A percentile compares a stretch with the other conserved stretches of the same genome.
Conservation (phyloP, 2,329 filamentous ascomycete genomes). For the Xylaria sp. region DNA sequence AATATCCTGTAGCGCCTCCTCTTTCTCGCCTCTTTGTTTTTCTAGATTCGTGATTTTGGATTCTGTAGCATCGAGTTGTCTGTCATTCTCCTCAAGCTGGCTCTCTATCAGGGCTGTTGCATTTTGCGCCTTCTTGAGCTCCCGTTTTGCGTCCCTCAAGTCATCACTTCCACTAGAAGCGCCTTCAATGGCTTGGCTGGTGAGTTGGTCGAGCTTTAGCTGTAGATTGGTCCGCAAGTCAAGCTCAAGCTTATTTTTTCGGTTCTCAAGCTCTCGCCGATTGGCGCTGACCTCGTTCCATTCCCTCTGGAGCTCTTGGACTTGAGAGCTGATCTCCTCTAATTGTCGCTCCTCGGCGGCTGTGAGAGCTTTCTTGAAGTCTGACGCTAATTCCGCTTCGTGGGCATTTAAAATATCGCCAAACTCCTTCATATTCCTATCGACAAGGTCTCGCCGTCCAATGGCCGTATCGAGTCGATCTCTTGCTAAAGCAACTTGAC, state of each 20-base stretch:
- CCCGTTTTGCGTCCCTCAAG: conserved; percentile 81
- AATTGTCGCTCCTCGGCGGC: conserved; percentile 84
- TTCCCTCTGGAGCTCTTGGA: conserved; percentile 80
- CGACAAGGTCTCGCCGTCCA: conserved; percentile 73
- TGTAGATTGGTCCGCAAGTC: conserved; percentile 90
- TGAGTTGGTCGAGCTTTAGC: conserved; percentile 87
- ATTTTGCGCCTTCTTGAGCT: conserved; percentile 81
- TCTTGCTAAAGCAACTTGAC: conserved; percentile 77
- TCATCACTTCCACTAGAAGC: conserved; percentile 70
- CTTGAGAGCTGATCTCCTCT: conserved; percentile 73
- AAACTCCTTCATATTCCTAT: conserved; percentile 79
- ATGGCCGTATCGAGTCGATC: conserved; percentile 78
- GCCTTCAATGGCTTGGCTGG: conserved; percentile 77
- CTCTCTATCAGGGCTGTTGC: conserved; percentile 73
- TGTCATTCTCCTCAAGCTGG: conserved; percentile 79
- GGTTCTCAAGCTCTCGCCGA: conserved; percentile 80
- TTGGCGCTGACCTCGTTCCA: conserved; percentile 79
- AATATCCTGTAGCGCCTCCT: conserved; percentile 79
- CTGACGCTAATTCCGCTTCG: conserved; percentile 81
- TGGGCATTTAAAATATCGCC: conserved; percentile 80
- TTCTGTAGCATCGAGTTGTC: conserved; percentile 70
- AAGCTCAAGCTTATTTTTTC: conserved; percentile 85
- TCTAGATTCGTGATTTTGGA: conserved; percentile 52
- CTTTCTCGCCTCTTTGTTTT: conserved; percentile 68
- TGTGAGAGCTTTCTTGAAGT: conserved; percentile 92